Percentiles rank a stretch among this genome's conserved stretches.
phyloP scores from a whole-genome alignment of 371 early-diverging fungal genomes.

The Rhizopus stolonifer region DNA sequence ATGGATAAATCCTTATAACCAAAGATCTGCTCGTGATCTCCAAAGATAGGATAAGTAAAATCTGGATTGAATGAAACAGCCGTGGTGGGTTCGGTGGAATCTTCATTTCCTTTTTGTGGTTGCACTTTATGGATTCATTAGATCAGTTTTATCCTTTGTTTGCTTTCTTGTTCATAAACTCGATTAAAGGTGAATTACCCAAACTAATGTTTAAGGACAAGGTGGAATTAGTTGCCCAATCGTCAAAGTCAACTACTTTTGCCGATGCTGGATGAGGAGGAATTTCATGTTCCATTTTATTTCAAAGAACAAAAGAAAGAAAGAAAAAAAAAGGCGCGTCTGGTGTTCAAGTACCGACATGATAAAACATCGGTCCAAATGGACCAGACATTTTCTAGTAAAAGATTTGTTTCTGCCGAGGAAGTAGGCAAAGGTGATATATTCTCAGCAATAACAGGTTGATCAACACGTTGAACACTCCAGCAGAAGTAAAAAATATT shows the following conservation, averaged over 20 bases:
- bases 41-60: constrained; percentile 89
- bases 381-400: too few relatives aligned
- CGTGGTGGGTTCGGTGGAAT: constrained; percentile 4
- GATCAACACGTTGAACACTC: too few relatives aligned
- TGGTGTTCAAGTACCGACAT: constrained; percentile 1
- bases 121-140: constrained; percentile 5
- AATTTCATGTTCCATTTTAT: constrained; percentile 19
- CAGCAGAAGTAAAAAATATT: too few relatives aligned
- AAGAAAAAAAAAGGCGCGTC: constrained; percentile 9
- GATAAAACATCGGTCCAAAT: too few relatives aligned
- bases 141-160: too few relatives aligned
- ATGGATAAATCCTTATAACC: constrained; percentile 84
- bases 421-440: too few relatives aligned
- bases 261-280: constrained; percentile 21
- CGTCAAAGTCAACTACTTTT: constrained; percentile 23
- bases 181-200: constrained; percentile 9
- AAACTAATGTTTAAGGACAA: constrained; percentile 11
- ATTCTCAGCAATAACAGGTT: too few relatives aligned
- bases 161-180: too few relatives aligned
- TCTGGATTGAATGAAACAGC: constrained; percentile 48
- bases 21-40: constrained; percentile 83
- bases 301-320: not conserved
- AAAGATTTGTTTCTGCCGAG: too few relatives aligned
- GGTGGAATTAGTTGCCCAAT: constrained; percentile 27
- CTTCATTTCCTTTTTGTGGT: constrained; percentile 10